Base-by-base conservation (phyloP, 228 moss, liverwort and hornwort species). In the Sphagnum fallax region DNA sequence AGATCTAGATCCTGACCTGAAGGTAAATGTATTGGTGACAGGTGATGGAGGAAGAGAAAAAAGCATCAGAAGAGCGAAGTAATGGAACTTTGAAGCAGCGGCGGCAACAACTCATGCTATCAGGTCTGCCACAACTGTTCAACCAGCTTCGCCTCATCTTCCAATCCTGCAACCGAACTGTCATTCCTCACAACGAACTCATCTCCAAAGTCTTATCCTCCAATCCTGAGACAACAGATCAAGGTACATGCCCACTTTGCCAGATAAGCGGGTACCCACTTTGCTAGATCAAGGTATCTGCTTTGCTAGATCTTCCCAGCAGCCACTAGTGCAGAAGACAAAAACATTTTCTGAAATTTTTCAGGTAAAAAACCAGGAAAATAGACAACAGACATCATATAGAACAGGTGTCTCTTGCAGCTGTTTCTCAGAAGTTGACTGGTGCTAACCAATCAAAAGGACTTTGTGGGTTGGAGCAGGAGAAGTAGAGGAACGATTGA, bases 61-160 rank as follows among this genome's bases (percentile, higher is more conserved):
- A 74, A 72, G 80, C 83, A 10, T 81, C 83, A 0, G 82, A 79
- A 59, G 89, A 86, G 49, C 83, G 75, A 15, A 85, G 76, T 61
- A 82, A 69, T 60, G 94, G 89, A 60, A 12, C 71, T 0, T 76
- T 77, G 8, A 79, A 80, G 1, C 67, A 69, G 47, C 78, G 80
- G 62, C 79, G 81, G 62, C 79, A 84, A 6, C 85, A 87, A 15
- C 91, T 87, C 70, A 84, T 93, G 91, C 77, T 90, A 82, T 75
- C 90, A 13, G 93, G 93, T 10, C 62, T 98, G 8, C 90, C 97
- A 5, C 90, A 89, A 71, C 81, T 98, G 0, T 89, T 93, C 9
- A 93, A 87, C 47, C 93, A 93, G 77, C 87, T 98, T 60, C 97
- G 97, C 50, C 71, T 93, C 65, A 92, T 98, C 66, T 89, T 93